Conservation (phyloP, 805 yeast species). For the Tetrapisispora nanseiensis region DNA sequence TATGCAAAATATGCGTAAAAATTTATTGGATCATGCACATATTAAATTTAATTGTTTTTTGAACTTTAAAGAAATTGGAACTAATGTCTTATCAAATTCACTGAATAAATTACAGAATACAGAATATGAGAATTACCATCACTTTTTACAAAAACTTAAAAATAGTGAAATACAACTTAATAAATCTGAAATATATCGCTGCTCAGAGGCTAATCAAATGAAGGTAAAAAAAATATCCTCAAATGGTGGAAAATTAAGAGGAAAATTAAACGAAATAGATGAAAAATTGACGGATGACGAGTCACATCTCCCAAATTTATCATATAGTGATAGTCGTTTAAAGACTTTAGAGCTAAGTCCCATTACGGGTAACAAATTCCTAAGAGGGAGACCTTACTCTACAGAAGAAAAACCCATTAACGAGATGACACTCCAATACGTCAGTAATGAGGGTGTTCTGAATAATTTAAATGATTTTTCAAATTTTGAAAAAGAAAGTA, state of each 20-base stretch:
- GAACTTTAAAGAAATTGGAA: conserved; percentile 18
- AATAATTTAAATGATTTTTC: neutral
- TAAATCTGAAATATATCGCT: no score
- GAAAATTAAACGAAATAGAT: neutral
- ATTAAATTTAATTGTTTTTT: conserved; percentile 16
- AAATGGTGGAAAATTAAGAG: neutral
- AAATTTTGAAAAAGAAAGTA: neutral
- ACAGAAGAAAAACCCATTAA: neutral
- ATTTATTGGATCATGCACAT: conserved; percentile 7
- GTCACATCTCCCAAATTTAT: neutral
- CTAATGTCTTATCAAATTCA: conserved; percentile 13
- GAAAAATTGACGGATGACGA: neutral
- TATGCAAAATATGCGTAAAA: conserved; percentile 17
- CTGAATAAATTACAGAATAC: conserved; percentile 12
- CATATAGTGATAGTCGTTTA: neutral
- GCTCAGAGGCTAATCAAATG: no score
- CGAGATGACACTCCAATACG: neutral
- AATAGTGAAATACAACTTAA: no score
- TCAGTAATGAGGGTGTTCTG: neutral
- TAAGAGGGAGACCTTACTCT: neutral
- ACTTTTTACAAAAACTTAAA: neutral
- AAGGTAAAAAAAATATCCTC: neutral
- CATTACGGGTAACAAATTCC: conserved; percentile 1
- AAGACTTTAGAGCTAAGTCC: conserved; percentile 1
- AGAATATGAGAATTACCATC: neutral